phyloP scores from a whole-genome alignment of 2,329 filamentous ascomycete species.

The Verticillium klebahnii region DNA sequence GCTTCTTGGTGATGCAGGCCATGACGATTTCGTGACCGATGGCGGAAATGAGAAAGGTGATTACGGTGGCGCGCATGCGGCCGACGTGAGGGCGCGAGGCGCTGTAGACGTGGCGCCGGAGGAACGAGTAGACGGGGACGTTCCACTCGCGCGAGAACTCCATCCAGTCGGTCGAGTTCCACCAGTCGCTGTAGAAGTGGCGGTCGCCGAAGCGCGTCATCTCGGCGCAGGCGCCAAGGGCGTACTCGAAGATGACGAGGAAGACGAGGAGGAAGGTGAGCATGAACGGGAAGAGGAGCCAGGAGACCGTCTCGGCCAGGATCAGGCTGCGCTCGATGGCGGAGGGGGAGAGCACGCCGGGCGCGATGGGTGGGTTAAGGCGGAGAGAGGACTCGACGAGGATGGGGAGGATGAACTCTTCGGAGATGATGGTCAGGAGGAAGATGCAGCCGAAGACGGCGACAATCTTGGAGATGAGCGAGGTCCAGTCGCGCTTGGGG shows the following conservation, averaged over 20 bases:
- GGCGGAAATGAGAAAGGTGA: slow-evolving; percentile 88
- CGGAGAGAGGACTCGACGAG: slow-evolving; percentile 63
- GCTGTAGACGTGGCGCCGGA: slow-evolving; percentile 89
- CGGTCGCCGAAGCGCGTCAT: slow-evolving; percentile 90
- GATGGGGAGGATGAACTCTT: slow-evolving; percentile 93
- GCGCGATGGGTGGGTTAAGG: slow-evolving; percentile 37
- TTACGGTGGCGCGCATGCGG: slow-evolving; percentile 70
- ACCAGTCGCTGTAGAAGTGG: slow-evolving; percentile 82
- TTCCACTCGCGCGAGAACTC: slow-evolving; percentile 98
- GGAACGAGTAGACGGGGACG: slow-evolving; percentile 93
- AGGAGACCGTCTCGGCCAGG: slow-evolving; percentile 82
- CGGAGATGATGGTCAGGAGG: slow-evolving; percentile 81
- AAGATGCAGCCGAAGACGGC: slow-evolving; percentile 97
- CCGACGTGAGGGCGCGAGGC: slow-evolving; percentile 75
- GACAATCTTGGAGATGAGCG: slow-evolving; percentile 77
- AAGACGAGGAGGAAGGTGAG: slow-evolving; percentile 92
- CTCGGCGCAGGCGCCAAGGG: slow-evolving; percentile 90
- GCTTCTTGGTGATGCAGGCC: slow-evolving; percentile 96
- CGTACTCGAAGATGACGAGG: slow-evolving; percentile 96
- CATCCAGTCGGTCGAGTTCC: slow-evolving; percentile 83
- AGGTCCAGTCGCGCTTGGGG: slow-evolving; percentile 67
- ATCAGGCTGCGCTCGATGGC: slow-evolving; percentile 69
- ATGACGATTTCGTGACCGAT: slow-evolving; percentile 93
- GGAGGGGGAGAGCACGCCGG: slow-evolving; percentile 24
- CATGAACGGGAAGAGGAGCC: slow-evolving; percentile 96